These are phyloP conservation scores for Trichosporon faecale DNA, from an alignment of 1,284 basidiomycete genomes.

Conservation along the genomic window DNA sequence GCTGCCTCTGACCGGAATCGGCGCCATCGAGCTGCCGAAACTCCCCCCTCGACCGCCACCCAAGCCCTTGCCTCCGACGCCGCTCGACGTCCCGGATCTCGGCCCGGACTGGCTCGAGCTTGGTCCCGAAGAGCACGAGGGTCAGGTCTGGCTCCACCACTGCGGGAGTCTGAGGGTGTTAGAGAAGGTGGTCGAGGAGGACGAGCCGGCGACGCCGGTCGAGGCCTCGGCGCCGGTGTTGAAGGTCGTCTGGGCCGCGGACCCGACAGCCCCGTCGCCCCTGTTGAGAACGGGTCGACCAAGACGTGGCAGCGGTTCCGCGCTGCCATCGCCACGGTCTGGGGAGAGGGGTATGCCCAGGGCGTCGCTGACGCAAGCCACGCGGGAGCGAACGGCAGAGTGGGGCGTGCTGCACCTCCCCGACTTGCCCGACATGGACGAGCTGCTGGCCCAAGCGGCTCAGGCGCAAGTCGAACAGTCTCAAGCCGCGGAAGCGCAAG, in stretches of 20 bases:
- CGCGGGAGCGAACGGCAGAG: no score
- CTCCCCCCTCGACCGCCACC: no score
- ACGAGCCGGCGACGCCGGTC: not conserved
- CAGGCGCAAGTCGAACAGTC: not conserved
- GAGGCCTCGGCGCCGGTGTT: not conserved
- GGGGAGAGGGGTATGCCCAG: not conserved
- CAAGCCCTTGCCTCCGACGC: no score
- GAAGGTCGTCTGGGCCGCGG: not conserved
- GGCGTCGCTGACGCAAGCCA: not conserved
- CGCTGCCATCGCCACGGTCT: not conserved
- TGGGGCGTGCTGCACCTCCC: not conserved
- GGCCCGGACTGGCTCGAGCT: not conserved
- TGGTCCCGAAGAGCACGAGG: not conserved
- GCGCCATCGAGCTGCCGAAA: not conserved
- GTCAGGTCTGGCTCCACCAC: not conserved
- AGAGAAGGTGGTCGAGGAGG: not conserved
- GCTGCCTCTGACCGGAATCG: no score
- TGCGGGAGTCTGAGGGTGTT: conserved; percentile 1
- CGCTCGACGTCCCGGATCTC: not conserved
- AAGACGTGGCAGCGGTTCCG: not conserved
- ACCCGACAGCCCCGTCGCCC: not conserved
- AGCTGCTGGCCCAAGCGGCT: not conserved
- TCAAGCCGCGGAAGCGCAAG: not conserved
- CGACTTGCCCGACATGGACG: not conserved
- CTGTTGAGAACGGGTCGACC: not conserved